phyloP scores from a whole-genome alignment of 176 grass and related monocot genomes.

The Ananas comosus region DNA sequence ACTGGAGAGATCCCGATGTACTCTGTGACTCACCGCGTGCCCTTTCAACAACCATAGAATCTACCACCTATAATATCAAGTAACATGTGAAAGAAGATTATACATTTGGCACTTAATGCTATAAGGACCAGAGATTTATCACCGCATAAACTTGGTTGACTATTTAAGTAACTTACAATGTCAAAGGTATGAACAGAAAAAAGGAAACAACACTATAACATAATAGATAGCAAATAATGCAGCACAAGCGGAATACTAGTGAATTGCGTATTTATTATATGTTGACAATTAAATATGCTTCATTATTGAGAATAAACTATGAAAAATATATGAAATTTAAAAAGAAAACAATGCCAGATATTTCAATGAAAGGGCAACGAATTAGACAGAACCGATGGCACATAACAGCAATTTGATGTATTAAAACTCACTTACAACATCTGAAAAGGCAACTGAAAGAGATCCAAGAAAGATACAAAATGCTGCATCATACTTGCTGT shows the following conservation, averaged over 20 bases:
- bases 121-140: no score
- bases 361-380: neutral
- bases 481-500: conserved; percentile 79
- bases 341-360: no score
- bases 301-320: no score
- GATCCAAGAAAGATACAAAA: conserved; percentile 90
- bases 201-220: neutral
- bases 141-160: no score
- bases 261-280: no score
- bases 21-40: conserved; percentile 93
- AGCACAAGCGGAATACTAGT: no score
- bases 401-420: conserved; percentile 1
- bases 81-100: neutral
- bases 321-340: no score
- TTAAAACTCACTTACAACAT: conserved; percentile 64
- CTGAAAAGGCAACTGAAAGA: conserved; percentile 98
- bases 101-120: no score
- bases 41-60: conserved; percentile 98
- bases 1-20: conserved; percentile 91
- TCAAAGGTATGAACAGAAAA: neutral
- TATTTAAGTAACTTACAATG: neutral
- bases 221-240: neutral
- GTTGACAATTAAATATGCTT: no score
- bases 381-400: neutral
- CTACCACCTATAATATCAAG: conserved; percentile 55